phyloP scores from a whole-genome alignment of 2,329 filamentous ascomycete genomes.

The Xylariaceae sp. region DNA sequence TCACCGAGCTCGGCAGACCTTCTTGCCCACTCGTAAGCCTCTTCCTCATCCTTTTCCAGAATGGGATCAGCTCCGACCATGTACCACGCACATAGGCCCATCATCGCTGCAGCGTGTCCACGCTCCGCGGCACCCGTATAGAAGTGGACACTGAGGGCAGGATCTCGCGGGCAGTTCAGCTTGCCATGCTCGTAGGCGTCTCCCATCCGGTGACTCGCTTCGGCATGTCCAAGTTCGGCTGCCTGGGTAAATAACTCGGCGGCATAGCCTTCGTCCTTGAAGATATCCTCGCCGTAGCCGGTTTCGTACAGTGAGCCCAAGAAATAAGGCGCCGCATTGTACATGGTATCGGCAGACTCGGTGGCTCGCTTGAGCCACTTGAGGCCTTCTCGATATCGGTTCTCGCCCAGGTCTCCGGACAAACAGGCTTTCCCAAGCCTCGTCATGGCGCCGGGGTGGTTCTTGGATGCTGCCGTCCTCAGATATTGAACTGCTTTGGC shows the following conservation, averaged over 20 bases:
- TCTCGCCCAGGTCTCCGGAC: slow-evolving; percentile 79
- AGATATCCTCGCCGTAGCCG: slow-evolving; percentile 91
- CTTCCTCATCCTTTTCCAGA: slow-evolving; percentile 87
- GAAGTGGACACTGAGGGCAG: slow-evolving; percentile 91
- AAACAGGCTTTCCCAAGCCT: slow-evolving; percentile 86
- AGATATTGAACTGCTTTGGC: slow-evolving; percentile 92
- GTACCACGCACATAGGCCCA: slow-evolving; percentile 98
- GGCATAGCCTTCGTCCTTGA: slow-evolving; percentile 82
- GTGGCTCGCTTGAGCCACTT: slow-evolving; percentile 95
- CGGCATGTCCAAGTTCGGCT: slow-evolving; percentile 80
- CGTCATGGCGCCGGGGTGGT: slow-evolving; percentile 91
- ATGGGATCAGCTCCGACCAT: slow-evolving; percentile 90
- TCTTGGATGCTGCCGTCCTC: slow-evolving; percentile 81
- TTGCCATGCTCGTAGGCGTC: slow-evolving; percentile 93
- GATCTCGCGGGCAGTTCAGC: slow-evolving; percentile 80
- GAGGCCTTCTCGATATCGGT: slow-evolving; percentile 80
- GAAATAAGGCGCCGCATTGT: slow-evolving; percentile 89
- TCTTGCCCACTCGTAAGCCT: slow-evolving; percentile 93
- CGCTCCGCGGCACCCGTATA: slow-evolving; percentile 87
- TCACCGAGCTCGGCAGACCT: slow-evolving; percentile 78
- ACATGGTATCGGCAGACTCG: slow-evolving; percentile 83
- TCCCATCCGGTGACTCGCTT: slow-evolving; percentile 84
- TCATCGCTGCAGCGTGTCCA: slow-evolving; percentile 84
- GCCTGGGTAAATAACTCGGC: slow-evolving; percentile 92
- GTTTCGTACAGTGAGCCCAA: slow-evolving; percentile 82